These are phyloP conservation scores for Cocos nucifera DNA, from an alignment of 176 grass and related monocot species.

Conservation along the genomic window DNA sequence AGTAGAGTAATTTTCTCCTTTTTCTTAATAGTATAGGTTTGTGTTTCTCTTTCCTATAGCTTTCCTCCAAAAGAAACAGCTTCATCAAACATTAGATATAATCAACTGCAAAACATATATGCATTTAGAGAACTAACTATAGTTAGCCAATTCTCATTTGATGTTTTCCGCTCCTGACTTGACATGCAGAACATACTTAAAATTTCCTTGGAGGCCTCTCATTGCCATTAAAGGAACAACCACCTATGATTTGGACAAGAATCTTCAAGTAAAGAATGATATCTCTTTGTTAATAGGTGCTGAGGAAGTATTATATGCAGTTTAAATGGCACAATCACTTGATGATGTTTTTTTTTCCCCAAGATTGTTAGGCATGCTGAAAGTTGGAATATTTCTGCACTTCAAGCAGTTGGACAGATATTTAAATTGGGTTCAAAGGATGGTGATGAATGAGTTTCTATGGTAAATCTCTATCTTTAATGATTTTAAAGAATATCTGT, in stretches of 20 bases:
- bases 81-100: too few species aligned
- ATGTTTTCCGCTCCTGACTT: too few species aligned
- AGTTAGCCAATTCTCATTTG: not conserved
- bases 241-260: slow-evolving; percentile 59
- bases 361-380: slow-evolving; percentile 72
- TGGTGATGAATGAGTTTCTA: not conserved
- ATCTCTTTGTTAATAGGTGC: not conserved
- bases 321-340: not conserved
- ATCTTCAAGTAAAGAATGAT: slow-evolving; percentile 35
- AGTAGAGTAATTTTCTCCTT: too few species aligned
- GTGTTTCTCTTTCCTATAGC: too few species aligned
- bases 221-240: slow-evolving; percentile 69
- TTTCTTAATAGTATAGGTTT: too few species aligned
- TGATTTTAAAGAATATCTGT: too few species aligned
- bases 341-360: not conserved
- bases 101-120: too few species aligned
- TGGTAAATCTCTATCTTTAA: too few species aligned
- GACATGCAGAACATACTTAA: slow-evolving; percentile 53
- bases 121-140: not conserved
- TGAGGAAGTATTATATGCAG: too few species aligned
- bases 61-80: too few species aligned
- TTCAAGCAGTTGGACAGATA: slow-evolving; percentile 63
- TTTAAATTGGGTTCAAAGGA: slow-evolving; percentile 21
- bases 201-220: slow-evolving; percentile 85
- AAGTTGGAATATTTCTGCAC: slow-evolving; percentile 70